These are phyloP conservation scores for Aureobasidium sp. DNA, from an alignment of 2,329 filamentous ascomycete species.

Conservation along the genomic window DNA sequence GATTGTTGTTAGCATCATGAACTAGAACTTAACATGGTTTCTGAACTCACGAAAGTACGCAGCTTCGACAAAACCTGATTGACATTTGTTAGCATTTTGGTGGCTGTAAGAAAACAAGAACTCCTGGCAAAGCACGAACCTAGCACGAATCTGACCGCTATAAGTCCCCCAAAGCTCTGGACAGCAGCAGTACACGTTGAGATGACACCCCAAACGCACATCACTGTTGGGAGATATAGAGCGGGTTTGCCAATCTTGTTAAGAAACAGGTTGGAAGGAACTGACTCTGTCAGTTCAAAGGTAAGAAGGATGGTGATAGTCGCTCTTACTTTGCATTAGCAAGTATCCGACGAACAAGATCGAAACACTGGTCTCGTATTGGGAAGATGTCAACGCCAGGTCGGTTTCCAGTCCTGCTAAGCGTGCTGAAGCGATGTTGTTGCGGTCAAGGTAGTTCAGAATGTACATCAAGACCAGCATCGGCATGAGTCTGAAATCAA, in stretches of 20 bases:
- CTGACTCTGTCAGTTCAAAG: constrained; percentile 22
- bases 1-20: neutral
- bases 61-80: constrained; percentile 37
- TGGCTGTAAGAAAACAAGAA: too few relatives aligned
- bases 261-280: constrained; percentile 31
- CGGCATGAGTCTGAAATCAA: constrained; percentile 59
- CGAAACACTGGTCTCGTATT: constrained; percentile 39
- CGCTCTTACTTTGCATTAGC: constrained; percentile 22
- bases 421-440: constrained; percentile 55
- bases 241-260: constrained; percentile 29
- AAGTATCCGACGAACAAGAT: constrained; percentile 36
- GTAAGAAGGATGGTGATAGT: constrained; percentile 26
- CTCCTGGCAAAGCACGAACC: neutral
- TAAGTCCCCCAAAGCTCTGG: constrained; percentile 29
- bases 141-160: constrained; percentile 30
- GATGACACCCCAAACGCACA: constrained; percentile 31
- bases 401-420: constrained; percentile 46
- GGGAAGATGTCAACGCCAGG: constrained; percentile 34
- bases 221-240: constrained; percentile 25
- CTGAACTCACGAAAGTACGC: constrained; percentile 25
- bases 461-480: constrained; percentile 69
- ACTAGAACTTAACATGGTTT: neutral
- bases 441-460: constrained; percentile 58
- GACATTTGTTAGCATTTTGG: too few relatives aligned
- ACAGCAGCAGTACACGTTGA: constrained; percentile 27